Evolutionary conservation across 75 land plant genomes (phyloP), one percentile per base, ranked within the genome.

Genomic region (Selaginella moellendorffii): DNA sequence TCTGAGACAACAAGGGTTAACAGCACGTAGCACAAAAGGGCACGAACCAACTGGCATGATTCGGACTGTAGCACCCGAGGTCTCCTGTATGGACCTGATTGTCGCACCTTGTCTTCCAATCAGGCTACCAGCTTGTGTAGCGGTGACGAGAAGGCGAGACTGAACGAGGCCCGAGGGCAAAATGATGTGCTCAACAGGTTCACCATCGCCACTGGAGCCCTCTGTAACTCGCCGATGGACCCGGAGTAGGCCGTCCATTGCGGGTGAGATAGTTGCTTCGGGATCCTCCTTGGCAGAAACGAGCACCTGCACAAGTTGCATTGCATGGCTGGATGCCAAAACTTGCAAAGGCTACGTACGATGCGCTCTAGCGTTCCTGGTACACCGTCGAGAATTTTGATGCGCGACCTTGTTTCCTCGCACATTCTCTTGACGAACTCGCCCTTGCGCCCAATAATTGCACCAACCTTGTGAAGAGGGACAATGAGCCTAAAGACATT

Each of bases 371-470:
- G 62, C 27, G 88, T 75, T 23, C 85, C 87, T 0, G 81, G 87
- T 52, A 85, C 79, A 65, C 85, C 92, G 69, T 90, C 96, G 65
- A 90, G 85, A 70, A 90, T 83, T 66, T 83, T 90, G 63, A 90
- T 87, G 21, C 92, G 83, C 26, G 87, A 81, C 63, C 77, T 79
- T 54, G 92, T 79, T 54, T 90, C 96, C 70, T 90, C 85, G 66
- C 80, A 82, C 73, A 83, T 81, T 73, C 80, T 90, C 68, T 90
- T 90, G 30, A 90, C 83, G 66, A 76, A 82, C 65, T 90, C 96
- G 1, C 96, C 92, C 59, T 90, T 90, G 5, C 92, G 87, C 24
- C 92, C 96, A 75, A 90, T 90, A 61, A 90, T 77, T 24, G 82
- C 80, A 17, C 90, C 96, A 65, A 90, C 87, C 67, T 83, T 90